Percentiles rank a stretch among this genome's conserved stretches.
These are phyloP conservation scores for Orbilia brochopaga DNA, from an alignment of 2,329 filamentous ascomycete genomes.

Conservation along the genomic window DNA sequence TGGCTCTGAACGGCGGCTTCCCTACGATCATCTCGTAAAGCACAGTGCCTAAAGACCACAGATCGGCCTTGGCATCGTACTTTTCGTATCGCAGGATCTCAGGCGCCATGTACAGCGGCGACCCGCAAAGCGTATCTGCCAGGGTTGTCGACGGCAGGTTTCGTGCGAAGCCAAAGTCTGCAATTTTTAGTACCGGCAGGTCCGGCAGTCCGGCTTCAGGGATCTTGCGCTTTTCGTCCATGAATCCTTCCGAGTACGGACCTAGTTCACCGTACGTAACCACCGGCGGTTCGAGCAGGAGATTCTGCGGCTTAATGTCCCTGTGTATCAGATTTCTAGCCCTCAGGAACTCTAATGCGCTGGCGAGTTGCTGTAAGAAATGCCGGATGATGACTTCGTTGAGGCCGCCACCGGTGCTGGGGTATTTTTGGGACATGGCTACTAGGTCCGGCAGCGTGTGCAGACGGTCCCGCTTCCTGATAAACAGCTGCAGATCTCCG, in stretches of 20 bases:
- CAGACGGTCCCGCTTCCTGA: constrained; percentile 88
- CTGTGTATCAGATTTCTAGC: constrained; percentile 88
- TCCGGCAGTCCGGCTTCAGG: constrained; percentile 81
- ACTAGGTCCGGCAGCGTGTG: constrained; percentile 76
- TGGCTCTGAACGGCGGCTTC: constrained; percentile 85
- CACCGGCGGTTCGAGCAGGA: constrained; percentile 75
- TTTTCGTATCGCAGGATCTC: constrained; percentile 97
- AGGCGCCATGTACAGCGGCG: constrained; percentile 96
- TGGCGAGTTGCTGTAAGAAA: constrained; percentile 92
- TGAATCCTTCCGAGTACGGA: constrained; percentile 69
- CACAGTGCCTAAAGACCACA: constrained; percentile 97
- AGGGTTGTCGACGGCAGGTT: constrained; percentile 88
- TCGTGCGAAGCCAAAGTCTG: constrained; percentile 97
- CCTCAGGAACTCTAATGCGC: constrained; percentile 86
- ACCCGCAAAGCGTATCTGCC: constrained; percentile 94
- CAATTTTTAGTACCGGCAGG: constrained; percentile 94
- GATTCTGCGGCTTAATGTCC: constrained; percentile 96
- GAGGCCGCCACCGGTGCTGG: constrained; percentile 82
- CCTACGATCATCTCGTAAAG: constrained; percentile 94
- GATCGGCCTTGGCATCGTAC: constrained; percentile 93
- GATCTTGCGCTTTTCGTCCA: constrained; percentile 69
- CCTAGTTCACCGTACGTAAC: constrained; percentile 63
- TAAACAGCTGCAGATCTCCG: constrained; percentile 91
- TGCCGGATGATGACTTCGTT: constrained; percentile 96
- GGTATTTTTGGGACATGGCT: constrained; percentile 93